Evolutionary conservation across 352 stramenopile genomes (phyloP).

Genomic region (Peronosclerospora sorghi): DNA sequence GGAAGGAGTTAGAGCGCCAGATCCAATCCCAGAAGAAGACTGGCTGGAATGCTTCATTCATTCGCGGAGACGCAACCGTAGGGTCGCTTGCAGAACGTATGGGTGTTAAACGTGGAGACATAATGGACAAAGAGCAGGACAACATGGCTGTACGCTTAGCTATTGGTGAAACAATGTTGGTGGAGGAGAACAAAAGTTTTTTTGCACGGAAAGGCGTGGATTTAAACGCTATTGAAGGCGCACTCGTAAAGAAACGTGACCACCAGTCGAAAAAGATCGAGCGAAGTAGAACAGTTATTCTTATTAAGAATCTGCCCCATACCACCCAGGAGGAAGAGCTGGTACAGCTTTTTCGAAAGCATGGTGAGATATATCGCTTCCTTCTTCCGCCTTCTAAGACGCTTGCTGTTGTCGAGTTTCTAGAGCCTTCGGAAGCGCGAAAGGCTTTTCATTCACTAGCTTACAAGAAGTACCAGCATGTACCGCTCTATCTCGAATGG

Average conservation of each 20-base stretch:
- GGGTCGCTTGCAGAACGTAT: conserved; percentile 76
- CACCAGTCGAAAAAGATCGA: conserved; percentile 58
- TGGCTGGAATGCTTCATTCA: conserved; percentile 94
- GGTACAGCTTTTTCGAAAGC: conserved; percentile 89
- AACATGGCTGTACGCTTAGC: conserved; percentile 97
- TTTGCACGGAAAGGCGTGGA: conserved; percentile 92
- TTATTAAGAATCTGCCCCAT: conserved; percentile 98
- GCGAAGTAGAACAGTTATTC: conserved; percentile 89
- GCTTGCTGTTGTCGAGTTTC: conserved; percentile 94
- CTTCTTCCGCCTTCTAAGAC: conserved; percentile 90
- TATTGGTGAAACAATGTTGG: conserved; percentile 95
- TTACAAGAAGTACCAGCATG: conserved; percentile 98
- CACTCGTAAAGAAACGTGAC: conserved; percentile 45
- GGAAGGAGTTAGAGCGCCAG: conserved; percentile 86
- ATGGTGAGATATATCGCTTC: conserved; percentile 81
- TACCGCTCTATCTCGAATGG: conserved; percentile 98
- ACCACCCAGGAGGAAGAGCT: conserved; percentile 91
- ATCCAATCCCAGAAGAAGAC: conserved; percentile 64
- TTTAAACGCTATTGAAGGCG: conserved; percentile 87
- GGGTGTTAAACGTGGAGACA: conserved; percentile 88
- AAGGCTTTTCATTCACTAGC: conserved; percentile 93
- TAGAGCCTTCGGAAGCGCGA: conserved; percentile 90
- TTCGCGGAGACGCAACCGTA: conserved; percentile 61
- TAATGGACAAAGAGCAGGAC: conserved; percentile 91
- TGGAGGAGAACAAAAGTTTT: conserved; percentile 97